phyloP scores from a whole-genome alignment of 306 rosid species.

The peach (Prunus persica) region Prunus_persica_NCBIv2 NC_034016.1:3855001-3855500 shows the following conservation, averaged over 20 bases:
- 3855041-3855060: too few species aligned
- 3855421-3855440: slow-evolving; percentile 74
- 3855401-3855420: slow-evolving; percentile 75
- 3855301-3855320: slow-evolving; percentile 40
- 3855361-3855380: slow-evolving; percentile 14
- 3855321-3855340: slow-evolving; percentile 8
- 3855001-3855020: too few species aligned
- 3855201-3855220: slow-evolving; percentile 7
- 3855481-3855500: slow-evolving; percentile 60
- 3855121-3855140: too few species aligned
- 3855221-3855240: slow-evolving; percentile 12
- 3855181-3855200: not conserved
- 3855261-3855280: slow-evolving; percentile 72
- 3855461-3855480: slow-evolving; percentile 66
- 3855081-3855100: too few species aligned
- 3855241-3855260: slow-evolving; percentile 62
- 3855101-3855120: not conserved
- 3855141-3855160: too few species aligned
- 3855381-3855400: slow-evolving; percentile 62
- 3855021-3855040: too few species aligned
- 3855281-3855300: slow-evolving; percentile 74
- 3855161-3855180: not conserved
- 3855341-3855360: slow-evolving; percentile 14
- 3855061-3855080: too few species aligned
- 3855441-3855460: slow-evolving; percentile 53